Evolutionary conservation across 2,329 filamentous ascomycete species (phyloP).

Genomic region (Myriosclerotinia scirpicola): DNA sequence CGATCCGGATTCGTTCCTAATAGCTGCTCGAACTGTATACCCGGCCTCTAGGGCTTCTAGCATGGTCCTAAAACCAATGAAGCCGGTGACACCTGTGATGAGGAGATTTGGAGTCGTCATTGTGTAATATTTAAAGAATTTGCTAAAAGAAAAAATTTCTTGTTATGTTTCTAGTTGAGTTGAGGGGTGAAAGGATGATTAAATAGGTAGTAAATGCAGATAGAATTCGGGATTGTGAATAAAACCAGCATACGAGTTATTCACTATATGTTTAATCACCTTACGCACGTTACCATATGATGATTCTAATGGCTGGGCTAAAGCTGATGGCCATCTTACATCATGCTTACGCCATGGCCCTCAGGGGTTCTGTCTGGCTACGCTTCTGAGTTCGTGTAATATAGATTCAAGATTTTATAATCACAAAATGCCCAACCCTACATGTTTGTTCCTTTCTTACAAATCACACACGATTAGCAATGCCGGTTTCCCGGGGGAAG

Average conservation of each 20-base stretch:
- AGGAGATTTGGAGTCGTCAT: background rate
- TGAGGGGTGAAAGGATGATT: background rate
- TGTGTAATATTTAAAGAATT: background rate
- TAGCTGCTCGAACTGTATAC: background rate
- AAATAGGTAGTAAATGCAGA: background rate
- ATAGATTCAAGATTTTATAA: too few species aligned
- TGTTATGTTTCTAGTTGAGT: background rate
- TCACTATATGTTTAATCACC: background rate
- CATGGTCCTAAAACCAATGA: background rate
- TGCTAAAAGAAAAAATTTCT: background rate
- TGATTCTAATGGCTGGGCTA: too few species aligned
- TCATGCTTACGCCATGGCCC: background rate
- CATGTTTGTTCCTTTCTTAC: background rate
- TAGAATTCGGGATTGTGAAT: background rate
- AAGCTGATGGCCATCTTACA: background rate
- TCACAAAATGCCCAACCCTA: too few species aligned
- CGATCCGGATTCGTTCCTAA: background rate
- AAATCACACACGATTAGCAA: background rate
- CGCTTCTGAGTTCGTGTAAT: too few species aligned
- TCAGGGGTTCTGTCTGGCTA: too few species aligned
- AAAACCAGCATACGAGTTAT: background rate
- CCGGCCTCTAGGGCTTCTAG: background rate
- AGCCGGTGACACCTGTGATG: conserved; percentile 13
- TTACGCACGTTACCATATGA: background rate
- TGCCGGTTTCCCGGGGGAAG: background rate